phyloP scores from a whole-genome alignment of 176 grass and related monocot genomes.

The Cymbopogon citratus region DNA sequence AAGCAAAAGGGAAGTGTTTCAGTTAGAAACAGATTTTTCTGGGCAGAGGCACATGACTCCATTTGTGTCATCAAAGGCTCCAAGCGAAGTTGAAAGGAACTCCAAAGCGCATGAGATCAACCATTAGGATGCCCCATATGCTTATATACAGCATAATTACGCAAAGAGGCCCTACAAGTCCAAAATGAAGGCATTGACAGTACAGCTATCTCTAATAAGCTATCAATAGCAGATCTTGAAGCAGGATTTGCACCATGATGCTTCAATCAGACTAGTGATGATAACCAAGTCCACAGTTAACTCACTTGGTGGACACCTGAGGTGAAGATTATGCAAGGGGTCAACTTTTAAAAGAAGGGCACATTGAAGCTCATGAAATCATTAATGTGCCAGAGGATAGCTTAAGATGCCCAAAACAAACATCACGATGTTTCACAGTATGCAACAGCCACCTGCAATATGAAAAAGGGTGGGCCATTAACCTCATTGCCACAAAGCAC shows the following conservation, averaged over 20 bases:
- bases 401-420: constrained; percentile 19
- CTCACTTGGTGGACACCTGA: background rate
- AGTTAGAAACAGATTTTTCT: background rate
- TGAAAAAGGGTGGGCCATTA: background rate
- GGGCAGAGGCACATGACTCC: background rate
- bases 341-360: constrained; percentile 3
- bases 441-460: constrained; percentile 37
- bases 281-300: background rate
- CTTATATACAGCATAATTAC: background rate
- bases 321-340: background rate
- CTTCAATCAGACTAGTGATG: background rate
- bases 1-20: background rate
- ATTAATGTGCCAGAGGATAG: background rate
- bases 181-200: background rate
- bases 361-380: background rate
- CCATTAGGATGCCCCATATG: background rate
- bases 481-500: background rate
- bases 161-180: background rate
- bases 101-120: background rate
- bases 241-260: constrained; percentile 23
- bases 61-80: background rate
- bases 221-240: constrained; percentile 14
- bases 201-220: background rate
- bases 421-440: background rate
- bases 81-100: background rate